A percentile compares a stretch with the other conserved stretches of the same genome.
Evolutionary conservation across 2,329 filamentous ascomycete species (phyloP).

Genomic region (Colletotrichum higginsianum): DNA sequence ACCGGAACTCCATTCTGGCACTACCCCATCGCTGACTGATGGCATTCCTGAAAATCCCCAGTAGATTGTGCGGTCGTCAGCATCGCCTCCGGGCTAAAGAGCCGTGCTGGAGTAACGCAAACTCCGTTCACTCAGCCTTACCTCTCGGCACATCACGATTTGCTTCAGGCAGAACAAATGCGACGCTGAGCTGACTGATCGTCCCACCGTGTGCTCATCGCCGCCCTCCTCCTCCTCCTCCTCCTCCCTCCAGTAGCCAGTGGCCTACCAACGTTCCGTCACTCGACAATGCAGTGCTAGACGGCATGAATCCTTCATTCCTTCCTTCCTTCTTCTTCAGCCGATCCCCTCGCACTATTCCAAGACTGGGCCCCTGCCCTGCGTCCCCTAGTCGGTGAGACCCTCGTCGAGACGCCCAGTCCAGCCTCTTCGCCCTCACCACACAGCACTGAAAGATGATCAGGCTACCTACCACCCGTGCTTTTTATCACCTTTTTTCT

Average conservation of each 20-base stretch:
- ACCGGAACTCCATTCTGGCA: not conserved
- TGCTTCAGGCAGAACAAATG: too few relatives aligned
- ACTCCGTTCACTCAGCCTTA: constrained; percentile 9
- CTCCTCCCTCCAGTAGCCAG: too few relatives aligned
- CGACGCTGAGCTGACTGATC: not conserved
- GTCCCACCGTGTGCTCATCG: constrained; percentile 4
- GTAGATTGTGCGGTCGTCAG: not conserved
- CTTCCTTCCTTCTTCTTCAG: not conserved
- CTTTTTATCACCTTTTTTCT: not conserved
- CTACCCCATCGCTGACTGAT: not conserved
- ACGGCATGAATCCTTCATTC: not conserved
- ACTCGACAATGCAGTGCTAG: not conserved
- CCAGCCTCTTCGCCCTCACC: not conserved
- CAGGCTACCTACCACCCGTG: not conserved
- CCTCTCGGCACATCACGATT: not conserved
- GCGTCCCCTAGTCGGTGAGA: not conserved
- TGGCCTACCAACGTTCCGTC: constrained; percentile 3
- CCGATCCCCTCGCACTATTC: not conserved
- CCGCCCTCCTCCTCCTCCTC: too few relatives aligned
- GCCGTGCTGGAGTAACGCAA: not conserved
- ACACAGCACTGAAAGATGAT: not conserved
- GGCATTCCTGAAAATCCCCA: not conserved
- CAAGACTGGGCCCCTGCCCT: not conserved
- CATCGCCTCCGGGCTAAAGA: not conserved
- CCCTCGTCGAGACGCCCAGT: not conserved